Conservation (phyloP, 225 moss, liverwort and hornwort species). For the Antitrichia curtipendula region DNA sequence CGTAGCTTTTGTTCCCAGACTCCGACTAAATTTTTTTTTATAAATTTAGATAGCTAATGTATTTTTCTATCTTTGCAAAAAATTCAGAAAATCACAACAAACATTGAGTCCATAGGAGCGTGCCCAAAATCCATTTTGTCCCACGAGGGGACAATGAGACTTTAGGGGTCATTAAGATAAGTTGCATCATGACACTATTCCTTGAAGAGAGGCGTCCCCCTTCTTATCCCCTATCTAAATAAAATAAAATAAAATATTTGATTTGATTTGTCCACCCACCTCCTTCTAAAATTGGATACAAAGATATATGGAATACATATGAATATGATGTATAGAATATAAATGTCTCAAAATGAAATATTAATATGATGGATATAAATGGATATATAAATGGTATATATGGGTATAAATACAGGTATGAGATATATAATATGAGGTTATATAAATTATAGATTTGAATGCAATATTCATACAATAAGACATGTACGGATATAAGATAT, state of each 20-base stretch:
- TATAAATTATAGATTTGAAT: rapidly evolving
- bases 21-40: too few species aligned
- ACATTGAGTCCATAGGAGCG: too few species aligned
- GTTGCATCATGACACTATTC: not conserved
- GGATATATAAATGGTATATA: too few species aligned
- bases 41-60: too few species aligned
- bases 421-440: not conserved
- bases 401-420: not conserved
- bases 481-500: not conserved
- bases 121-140: too few species aligned
- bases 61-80: too few species aligned
- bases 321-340: not conserved
- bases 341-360: rapidly evolving
- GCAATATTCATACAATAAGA: not conserved
- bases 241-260: not conserved
- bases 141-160: too few species aligned
- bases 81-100: too few species aligned
- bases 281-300: not conserved
- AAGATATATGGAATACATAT: not conserved
- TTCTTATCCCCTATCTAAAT: not conserved
- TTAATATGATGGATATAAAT: too few species aligned
- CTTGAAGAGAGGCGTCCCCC: not conserved
- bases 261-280: not conserved
- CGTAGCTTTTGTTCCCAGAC: too few species aligned
- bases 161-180: too few species aligned